These are phyloP conservation scores for Vaccinium corymbosum DNA, from an alignment of 148 eudicot genomes.

Conservation along the genomic window DNA sequence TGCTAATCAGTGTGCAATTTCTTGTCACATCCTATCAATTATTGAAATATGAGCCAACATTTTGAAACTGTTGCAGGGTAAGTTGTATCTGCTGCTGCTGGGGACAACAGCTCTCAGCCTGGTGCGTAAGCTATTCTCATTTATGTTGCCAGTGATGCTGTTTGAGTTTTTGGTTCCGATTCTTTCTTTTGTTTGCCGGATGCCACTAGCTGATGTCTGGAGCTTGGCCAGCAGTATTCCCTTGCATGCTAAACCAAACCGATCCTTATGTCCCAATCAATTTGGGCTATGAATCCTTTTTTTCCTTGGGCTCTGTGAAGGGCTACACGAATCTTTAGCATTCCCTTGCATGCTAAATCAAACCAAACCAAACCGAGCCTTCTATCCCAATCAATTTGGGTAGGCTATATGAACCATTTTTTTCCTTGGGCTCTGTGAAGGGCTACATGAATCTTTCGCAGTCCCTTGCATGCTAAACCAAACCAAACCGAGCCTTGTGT, in stretches of 20 bases:
- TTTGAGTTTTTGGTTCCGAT: not conserved
- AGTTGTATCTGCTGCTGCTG: slow-evolving; percentile 74
- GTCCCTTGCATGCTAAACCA: not conserved
- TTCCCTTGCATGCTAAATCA: too few species aligned
- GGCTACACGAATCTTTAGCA: too few species aligned
- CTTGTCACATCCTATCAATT: not conserved
- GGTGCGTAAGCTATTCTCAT: slow-evolving; percentile 39
- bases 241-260: not conserved
- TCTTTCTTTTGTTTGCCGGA: not conserved
- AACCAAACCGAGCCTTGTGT: too few species aligned
- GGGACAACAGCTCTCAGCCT: slow-evolving; percentile 97
- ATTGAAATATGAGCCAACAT: not conserved
- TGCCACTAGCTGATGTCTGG: not conserved
- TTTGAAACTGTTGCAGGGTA: slow-evolving; percentile 51
- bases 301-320: too few species aligned
- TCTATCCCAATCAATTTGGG: too few species aligned
- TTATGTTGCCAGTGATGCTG: slow-evolving; percentile 3
- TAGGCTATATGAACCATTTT: too few species aligned
- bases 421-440: too few species aligned
- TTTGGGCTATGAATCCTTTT: too few species aligned
- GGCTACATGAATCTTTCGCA: too few species aligned
- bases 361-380: too few species aligned
- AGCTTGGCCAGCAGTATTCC: not conserved
- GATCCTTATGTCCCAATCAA: too few species aligned
- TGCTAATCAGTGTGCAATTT: slow-evolving; percentile 8